phyloP scores from a whole-genome alignment of 768 basidiomycete species.

The Hypsizygus marmoreus region DNA sequence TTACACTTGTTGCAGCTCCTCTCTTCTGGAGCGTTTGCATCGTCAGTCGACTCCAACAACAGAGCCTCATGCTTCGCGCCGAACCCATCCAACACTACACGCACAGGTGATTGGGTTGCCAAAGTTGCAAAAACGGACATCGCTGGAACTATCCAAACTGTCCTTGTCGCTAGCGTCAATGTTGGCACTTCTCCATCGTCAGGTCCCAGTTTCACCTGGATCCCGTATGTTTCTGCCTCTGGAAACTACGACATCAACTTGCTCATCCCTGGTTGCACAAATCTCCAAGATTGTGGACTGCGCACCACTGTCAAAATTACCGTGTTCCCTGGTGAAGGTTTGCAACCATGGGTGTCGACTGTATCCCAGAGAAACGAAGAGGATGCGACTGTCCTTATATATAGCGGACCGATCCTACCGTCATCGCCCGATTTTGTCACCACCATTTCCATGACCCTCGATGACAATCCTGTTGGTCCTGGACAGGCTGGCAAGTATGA shows the following conservation, averaged over 20 bases:
- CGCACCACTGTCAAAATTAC: constrained; percentile 84
- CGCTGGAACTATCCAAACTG: constrained; percentile 75
- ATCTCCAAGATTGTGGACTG: constrained; percentile 75
- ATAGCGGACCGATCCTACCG: constrained; percentile 83
- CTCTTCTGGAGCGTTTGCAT: constrained; percentile 89
- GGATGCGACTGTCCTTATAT: constrained; percentile 67
- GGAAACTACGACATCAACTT: constrained; percentile 86
- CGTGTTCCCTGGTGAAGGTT: constrained; percentile 74
- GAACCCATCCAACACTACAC: constrained; percentile 64
- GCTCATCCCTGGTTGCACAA: constrained; percentile 82
- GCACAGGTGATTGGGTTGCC: constrained; percentile 70
- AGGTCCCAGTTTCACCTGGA: constrained; percentile 86
- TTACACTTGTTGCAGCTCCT: constrained; percentile 91
- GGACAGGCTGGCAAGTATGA: constrained; percentile 72
- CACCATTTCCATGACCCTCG: constrained; percentile 76
- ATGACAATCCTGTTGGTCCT: constrained; percentile 59
- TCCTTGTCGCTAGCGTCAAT: constrained; percentile 66
- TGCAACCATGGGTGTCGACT: constrained; percentile 65
- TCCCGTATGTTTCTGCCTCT: constrained; percentile 88
- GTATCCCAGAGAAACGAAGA: constrained; percentile 71
- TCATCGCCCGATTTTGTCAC: constrained; percentile 69
- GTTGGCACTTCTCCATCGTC: constrained; percentile 62
- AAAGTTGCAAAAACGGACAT: constrained; percentile 70
- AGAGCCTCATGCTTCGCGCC: constrained; percentile 76
- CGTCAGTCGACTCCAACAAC: constrained; percentile 64